Evolutionary conservation across 805 yeast species (phyloP), one percentile per base, ranked within the genome.

Genomic region (Wickerhamomyces mucosus): DNA sequence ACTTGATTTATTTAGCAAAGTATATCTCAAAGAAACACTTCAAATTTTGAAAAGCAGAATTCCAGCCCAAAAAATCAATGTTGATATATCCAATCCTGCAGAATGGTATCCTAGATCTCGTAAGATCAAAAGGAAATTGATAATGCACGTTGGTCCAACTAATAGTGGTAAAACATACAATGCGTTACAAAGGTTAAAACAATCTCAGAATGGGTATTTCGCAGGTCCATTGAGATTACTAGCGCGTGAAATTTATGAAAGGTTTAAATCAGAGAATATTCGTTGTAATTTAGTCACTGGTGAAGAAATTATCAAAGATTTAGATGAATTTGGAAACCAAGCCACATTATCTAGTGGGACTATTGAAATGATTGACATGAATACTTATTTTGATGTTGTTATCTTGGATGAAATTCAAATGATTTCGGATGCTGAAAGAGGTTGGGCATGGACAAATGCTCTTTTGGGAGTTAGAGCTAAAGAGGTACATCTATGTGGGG

Each of bases 111-210:
- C 97, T 0, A 74, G 67, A 27, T 94, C 98, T 1, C 64, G 97
- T 24, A 71, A 75, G 40, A 63, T 85, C 61, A 76, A 74, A 40
- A 63, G 99, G 24, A 77, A 79, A 31, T 66, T 92, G 29, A 68
- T 80, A n/a, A 71, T 92, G 75, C 99, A 92, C 52, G 83, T 92
- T 9, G 99, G 99, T 0, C 98, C 99, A 2, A 92, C 99, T 0
- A 92, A 92, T 53, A 78, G 92, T 42, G 99, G 99, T 10, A 92
- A 92, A 48, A 92, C 97, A 0, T 82, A 83, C 50, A 69, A 72
- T 29, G 95, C 97, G 0, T 58, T 92, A 28, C 65, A 79, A 45
- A 66, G 74, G 34, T 63, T 92, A 29, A 75, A 75, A 43, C 46
- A 55, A 15, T 75, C 85, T 12, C 64, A 73, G 20, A 67, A 75